These are phyloP conservation scores for Lodderomyces metapsilosis DNA, from an alignment of 1,139 yeast genomes.

Conservation along the genomic window DNA sequence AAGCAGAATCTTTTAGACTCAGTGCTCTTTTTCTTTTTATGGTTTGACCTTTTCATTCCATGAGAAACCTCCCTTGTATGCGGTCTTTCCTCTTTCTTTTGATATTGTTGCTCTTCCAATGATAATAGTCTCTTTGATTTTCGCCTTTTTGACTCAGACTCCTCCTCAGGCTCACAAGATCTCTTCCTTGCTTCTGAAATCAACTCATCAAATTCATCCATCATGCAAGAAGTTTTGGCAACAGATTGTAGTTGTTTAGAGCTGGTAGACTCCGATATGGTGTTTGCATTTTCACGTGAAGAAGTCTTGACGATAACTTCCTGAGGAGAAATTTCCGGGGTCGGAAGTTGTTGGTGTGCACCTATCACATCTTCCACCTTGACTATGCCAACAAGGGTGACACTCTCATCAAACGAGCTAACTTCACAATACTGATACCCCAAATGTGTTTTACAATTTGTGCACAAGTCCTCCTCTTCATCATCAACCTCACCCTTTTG, in stretches of 20 bases:
- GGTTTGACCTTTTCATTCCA: neutral
- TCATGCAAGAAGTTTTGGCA: slow-evolving; percentile 13
- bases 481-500: slow-evolving; percentile 16
- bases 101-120: slow-evolving; percentile 3
- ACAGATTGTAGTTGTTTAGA: slow-evolving; percentile 8
- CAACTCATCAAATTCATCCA: slow-evolving; percentile 19
- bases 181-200: slow-evolving; percentile 17
- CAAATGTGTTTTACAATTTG: slow-evolving; percentile 38
- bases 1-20: slow-evolving; percentile 17
- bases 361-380: neutral
- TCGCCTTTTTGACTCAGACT: slow-evolving; percentile 6
- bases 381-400: neutral
- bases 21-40: slow-evolving; percentile 3
- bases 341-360: slow-evolving; percentile 6
- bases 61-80: neutral
- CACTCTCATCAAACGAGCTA: no score
- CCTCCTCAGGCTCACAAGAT: slow-evolving; percentile 3
- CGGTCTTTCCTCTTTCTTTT: neutral
- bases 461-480: slow-evolving; percentile 37
- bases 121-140: slow-evolving; percentile 10
- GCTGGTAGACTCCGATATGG: slow-evolving; percentile 9
- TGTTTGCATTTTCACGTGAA: neutral
- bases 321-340: slow-evolving; percentile 13
- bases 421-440: slow-evolving; percentile 34
- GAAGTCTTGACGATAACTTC: slow-evolving; percentile 4